A percentile compares a stretch with the other conserved stretches of the same genome.
Evolutionary conservation across 192 early-diverging fungal genomes (phyloP).

Genomic region (Dissophora globulifera): DNA sequence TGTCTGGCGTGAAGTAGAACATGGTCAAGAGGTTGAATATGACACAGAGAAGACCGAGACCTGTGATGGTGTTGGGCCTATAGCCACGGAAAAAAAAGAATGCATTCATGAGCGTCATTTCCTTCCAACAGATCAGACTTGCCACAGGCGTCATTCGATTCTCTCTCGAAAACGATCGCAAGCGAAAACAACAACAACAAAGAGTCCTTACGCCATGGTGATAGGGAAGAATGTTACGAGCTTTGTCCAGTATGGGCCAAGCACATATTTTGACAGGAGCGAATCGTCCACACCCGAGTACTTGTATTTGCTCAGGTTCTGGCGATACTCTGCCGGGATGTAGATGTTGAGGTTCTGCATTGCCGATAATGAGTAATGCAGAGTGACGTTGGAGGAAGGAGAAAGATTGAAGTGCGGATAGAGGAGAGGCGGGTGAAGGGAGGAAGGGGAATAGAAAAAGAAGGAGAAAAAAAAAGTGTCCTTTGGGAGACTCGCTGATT

Average conservation of each 20-base stretch:
- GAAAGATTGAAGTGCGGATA: not conserved
- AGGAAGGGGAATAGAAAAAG: slow-evolving; percentile 5
- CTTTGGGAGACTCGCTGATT: not conserved
- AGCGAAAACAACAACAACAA: not conserved
- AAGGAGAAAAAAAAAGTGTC: not conserved
- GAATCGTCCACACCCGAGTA: slow-evolving; percentile 91
- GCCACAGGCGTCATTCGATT: no score
- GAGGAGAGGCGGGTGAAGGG: not conserved
- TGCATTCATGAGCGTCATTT: no score
- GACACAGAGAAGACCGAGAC: slow-evolving; percentile 84
- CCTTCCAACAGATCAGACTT: no score
- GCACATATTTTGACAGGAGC: slow-evolving; percentile 73
- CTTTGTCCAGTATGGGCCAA: slow-evolving; percentile 89
- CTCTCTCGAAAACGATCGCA: no score
- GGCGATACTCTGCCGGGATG: slow-evolving; percentile 67
- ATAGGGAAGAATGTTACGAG: slow-evolving; percentile 86
- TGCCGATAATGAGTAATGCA: not conserved
- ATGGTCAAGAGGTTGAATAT: slow-evolving; percentile 76
- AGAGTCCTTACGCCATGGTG: slow-evolving; percentile 78
- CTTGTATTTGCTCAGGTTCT: slow-evolving; percentile 84
- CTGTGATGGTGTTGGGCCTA: slow-evolving; percentile 91
- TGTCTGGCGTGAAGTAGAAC: slow-evolving; percentile 78
- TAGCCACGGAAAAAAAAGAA: not conserved
- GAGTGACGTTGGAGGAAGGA: no score
- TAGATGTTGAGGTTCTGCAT: slow-evolving; percentile 44